Conservation (phyloP, 805 yeast genomes). For the Candida ficus region DNA sequence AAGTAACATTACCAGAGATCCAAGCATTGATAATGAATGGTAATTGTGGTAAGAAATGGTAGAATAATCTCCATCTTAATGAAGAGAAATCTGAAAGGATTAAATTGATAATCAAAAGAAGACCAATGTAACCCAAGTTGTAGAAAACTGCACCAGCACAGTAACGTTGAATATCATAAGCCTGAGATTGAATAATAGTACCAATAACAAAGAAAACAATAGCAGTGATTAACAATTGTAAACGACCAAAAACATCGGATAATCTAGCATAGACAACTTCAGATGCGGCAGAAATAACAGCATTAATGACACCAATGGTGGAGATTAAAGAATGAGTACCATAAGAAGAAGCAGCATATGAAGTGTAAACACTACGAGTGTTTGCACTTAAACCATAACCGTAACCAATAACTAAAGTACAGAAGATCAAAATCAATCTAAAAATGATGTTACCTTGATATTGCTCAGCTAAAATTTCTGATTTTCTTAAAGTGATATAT, state of each 20-base stretch:
- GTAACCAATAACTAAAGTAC: constrained; percentile 46
- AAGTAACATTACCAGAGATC: constrained; percentile 59
- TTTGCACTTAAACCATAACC: constrained; percentile 52
- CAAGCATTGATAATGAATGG: constrained; percentile 77
- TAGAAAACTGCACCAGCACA: constrained; percentile 62
- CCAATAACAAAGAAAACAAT: constrained; percentile 57
- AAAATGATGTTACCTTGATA: constrained; percentile 29
- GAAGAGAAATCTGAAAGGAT: constrained; percentile 63
- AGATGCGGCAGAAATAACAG: constrained; percentile 64
- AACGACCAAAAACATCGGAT: constrained; percentile 64
- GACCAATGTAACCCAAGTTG: constrained; percentile 57
- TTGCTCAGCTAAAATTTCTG: constrained; percentile 45
- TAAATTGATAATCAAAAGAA: constrained; percentile 49
- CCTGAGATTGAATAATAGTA: constrained; percentile 58
- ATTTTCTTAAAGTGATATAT: constrained; percentile 42
- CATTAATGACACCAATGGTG: constrained; percentile 51
- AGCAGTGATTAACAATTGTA: constrained; percentile 43
- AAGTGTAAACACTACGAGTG: constrained; percentile 43
- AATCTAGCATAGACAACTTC: constrained; percentile 61
- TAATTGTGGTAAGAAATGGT: constrained; percentile 59
- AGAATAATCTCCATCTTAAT: constrained; percentile 65
- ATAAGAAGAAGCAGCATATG: constrained; percentile 53
- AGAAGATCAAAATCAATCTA: constrained; percentile 34
- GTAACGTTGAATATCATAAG: constrained; percentile 49
- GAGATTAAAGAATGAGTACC: constrained; percentile 49